phyloP scores from a whole-genome alignment of 129 eudicot genomes.

The Pulicaria dysenterica region DNA sequence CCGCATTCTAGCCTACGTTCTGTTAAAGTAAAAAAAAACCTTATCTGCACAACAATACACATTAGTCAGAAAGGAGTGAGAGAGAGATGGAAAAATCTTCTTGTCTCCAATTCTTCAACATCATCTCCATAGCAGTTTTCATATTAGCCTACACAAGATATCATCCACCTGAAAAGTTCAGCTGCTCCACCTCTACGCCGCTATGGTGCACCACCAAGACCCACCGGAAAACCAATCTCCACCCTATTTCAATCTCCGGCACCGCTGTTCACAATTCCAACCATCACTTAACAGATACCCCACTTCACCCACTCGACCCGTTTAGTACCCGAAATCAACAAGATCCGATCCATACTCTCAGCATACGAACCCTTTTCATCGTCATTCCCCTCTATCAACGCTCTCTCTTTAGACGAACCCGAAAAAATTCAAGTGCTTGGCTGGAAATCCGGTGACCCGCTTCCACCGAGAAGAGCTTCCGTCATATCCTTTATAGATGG shows the following conservation, averaged over 20 bases:
- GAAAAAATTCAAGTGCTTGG: slow-evolving; percentile 42
- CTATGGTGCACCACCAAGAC: slow-evolving; percentile 24
- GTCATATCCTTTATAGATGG: slow-evolving; percentile 45
- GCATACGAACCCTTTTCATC: slow-evolving; percentile 35
- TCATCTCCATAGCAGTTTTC: slow-evolving; percentile 24
- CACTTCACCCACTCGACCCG: slow-evolving; percentile 68
- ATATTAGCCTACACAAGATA: slow-evolving; percentile 24
- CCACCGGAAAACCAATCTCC: slow-evolving; percentile 24
- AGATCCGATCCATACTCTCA: slow-evolving; percentile 42
- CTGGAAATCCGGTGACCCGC: slow-evolving; percentile 63
- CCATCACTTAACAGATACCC: slow-evolving; percentile 33
- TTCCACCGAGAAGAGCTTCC: slow-evolving; percentile 58
- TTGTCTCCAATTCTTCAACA: slow-evolving; percentile 19
- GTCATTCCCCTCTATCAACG: slow-evolving; percentile 44
- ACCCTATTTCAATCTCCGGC: slow-evolving; percentile 17
- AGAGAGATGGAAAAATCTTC: slow-evolving; percentile 33
- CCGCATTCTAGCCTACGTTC: too few species aligned
- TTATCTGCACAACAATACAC: too few species aligned
- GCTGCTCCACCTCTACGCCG: slow-evolving; percentile 14
- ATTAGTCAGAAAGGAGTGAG: too few species aligned
- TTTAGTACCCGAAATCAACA: slow-evolving; percentile 50
- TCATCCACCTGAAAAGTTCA: slow-evolving; percentile 14
- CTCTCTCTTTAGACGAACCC: slow-evolving; percentile 62
- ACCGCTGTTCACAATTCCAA: slow-evolving; percentile 1
- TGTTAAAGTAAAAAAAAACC: too few species aligned